phyloP scores from a whole-genome alignment of 129 eudicot genomes.

The Flaveria sonorensis region DNA sequence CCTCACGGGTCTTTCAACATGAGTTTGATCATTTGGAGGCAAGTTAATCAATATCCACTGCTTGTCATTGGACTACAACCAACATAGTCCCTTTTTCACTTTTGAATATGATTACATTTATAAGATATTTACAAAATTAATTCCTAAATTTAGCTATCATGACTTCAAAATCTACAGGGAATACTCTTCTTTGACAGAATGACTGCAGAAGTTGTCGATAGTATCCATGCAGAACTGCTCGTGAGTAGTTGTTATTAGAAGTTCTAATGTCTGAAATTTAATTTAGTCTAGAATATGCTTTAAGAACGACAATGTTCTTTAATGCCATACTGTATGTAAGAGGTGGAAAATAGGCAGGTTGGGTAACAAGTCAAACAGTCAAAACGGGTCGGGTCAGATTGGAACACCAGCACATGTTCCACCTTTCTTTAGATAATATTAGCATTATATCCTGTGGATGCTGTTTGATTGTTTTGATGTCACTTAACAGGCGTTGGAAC shows the following conservation, averaged over 20 bases:
- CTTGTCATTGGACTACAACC: not conserved
- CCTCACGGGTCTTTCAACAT: constrained; percentile 96
- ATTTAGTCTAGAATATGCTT: not conserved
- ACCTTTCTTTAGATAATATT: not conserved
- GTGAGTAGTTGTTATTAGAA: constrained; percentile 38
- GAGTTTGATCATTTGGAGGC: constrained; percentile 97
- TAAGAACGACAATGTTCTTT: not conserved
- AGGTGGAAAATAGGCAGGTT: constrained; percentile 3
- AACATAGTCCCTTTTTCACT: not conserved
- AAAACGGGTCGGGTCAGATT: not conserved
- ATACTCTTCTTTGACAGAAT: constrained; percentile 86
- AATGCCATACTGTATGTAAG: not conserved
- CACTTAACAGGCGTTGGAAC: constrained; percentile 62
- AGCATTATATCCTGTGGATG: constrained; percentile 10
- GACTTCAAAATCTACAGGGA: constrained; percentile 54
- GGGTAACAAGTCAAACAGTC: not conserved
- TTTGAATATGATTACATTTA: constrained; percentile 4
- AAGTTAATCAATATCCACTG: constrained; percentile 26
- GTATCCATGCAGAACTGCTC: constrained; percentile 64
- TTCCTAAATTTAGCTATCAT: constrained; percentile 3
- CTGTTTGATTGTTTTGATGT: constrained; percentile 17
- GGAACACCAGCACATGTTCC: not conserved
- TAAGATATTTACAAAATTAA: constrained; percentile 8
- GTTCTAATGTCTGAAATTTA: not conserved
- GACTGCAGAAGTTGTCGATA: constrained; percentile 78